Evolutionary conservation across 768 basidiomycete genomes (phyloP).

Genomic region (Mycena olivaceomarginata): DNA sequence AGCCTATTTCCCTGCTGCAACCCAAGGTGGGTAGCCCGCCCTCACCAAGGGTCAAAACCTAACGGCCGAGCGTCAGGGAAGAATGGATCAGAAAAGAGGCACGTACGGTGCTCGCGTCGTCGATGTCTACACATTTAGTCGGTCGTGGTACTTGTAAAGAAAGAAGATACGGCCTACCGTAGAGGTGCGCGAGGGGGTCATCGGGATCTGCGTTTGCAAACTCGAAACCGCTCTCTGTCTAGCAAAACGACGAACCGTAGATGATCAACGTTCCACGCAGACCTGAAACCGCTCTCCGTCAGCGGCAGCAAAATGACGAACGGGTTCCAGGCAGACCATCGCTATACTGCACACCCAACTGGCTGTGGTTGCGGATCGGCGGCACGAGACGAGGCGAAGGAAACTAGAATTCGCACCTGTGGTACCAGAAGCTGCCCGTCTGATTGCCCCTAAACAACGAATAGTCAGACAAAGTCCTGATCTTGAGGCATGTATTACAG

Average conservation of each 20-base stretch:
- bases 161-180: slow-evolving; percentile 10
- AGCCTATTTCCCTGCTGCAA: neutral
- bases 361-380: slow-evolving; percentile 45
- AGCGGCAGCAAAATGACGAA: neutral
- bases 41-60: slow-evolving; percentile 27
- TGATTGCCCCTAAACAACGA: slow-evolving; percentile 46
- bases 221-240: neutral
- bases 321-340: slow-evolving; percentile 51
- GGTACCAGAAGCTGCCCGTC: slow-evolving; percentile 61
- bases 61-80: slow-evolving; percentile 1
- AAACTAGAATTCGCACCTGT: slow-evolving; percentile 18
- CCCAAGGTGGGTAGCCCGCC: too few species aligned
- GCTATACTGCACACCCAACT: slow-evolving; percentile 58
- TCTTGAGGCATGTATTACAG: neutral
- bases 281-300: too few species aligned
- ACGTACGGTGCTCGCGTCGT: slow-evolving; percentile 54
- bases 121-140: slow-evolving; percentile 31
- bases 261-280: slow-evolving; percentile 49
- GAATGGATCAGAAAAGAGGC: neutral
- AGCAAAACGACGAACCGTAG: slow-evolving; percentile 24
- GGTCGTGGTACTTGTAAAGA: neutral
- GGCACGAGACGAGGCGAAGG: neutral
- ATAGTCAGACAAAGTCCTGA: neutral
- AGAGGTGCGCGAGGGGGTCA: slow-evolving; percentile 28
- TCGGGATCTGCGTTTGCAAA: slow-evolving; percentile 22